Evolutionary conservation across 2,329 filamentous ascomycete species (phyloP).

Genomic region (Colletotrichum sidae): DNA sequence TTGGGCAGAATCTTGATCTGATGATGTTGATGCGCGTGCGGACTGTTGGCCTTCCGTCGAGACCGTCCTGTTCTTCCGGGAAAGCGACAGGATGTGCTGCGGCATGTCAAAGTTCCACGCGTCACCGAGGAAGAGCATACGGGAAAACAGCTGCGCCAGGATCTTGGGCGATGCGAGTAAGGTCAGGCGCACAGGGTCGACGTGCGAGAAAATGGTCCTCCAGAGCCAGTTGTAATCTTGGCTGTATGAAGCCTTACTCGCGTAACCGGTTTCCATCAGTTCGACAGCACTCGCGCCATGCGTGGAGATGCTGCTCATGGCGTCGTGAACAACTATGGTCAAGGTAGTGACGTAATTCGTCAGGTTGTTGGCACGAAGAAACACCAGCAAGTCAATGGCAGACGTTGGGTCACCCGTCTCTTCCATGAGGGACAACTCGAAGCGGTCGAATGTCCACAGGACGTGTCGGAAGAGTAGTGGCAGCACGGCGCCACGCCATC

Average conservation of each 20-base stretch:
- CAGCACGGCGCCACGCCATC: constrained; percentile 63
- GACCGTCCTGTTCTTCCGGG: constrained; percentile 41
- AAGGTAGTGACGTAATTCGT: constrained; percentile 55
- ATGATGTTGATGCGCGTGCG: background rate
- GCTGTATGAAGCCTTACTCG: constrained; percentile 31
- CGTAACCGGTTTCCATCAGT: constrained; percentile 28
- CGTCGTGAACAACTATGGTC: constrained; percentile 51
- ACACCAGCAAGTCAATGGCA: constrained; percentile 52
- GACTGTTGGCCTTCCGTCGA: background rate
- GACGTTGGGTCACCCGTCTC: constrained; percentile 40
- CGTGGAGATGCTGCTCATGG: constrained; percentile 20
- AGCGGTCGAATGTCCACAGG: constrained; percentile 52
- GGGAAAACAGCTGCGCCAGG: constrained; percentile 70
- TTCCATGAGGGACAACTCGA: constrained; percentile 42
- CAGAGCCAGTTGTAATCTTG: constrained; percentile 61
- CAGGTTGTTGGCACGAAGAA: constrained; percentile 50
- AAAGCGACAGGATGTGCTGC: constrained; percentile 69
- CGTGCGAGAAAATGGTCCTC: constrained; percentile 63
- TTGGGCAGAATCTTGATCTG: background rate
- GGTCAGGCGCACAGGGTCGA: constrained; percentile 66
- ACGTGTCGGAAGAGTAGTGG: constrained; percentile 70
- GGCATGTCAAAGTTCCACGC: constrained; percentile 73
- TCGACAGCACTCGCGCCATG: constrained; percentile 21
- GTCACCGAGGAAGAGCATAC: constrained; percentile 67
- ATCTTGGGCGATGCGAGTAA: constrained; percentile 72